A percentile compares a stretch with the other conserved stretches of the same genome.
phyloP scores from a whole-genome alignment of 2,329 filamentous ascomycete species.

The Hysterium pulicare region DNA sequence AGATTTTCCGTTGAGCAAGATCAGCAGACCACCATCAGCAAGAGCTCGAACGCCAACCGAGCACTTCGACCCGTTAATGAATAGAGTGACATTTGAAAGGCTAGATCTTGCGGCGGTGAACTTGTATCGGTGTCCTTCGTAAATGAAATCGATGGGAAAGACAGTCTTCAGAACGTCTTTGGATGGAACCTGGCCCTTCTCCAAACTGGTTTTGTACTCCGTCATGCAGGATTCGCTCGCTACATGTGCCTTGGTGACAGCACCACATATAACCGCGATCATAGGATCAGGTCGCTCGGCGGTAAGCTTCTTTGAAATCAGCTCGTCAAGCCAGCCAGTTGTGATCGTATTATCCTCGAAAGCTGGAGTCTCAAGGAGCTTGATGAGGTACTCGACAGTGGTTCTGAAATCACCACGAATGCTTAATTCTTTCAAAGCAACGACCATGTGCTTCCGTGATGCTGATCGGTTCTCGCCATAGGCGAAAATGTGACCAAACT shows the following conservation, averaged over 20 bases:
- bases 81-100: constrained; percentile 90
- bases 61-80: constrained; percentile 98
- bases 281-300: constrained; percentile 92
- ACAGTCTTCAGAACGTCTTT: constrained; percentile 98
- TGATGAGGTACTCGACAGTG: constrained; percentile 98
- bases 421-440: constrained; percentile 96
- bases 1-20: constrained; percentile 85
- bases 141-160: constrained; percentile 97
- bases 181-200: constrained; percentile 95
- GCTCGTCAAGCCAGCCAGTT: constrained; percentile 96
- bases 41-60: constrained; percentile 88
- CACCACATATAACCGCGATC: constrained; percentile 92
- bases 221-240: constrained; percentile 85
- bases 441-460: constrained; percentile 98
- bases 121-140: constrained; percentile 94
- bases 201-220: constrained; percentile 83
- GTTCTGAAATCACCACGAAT: constrained; percentile 99
- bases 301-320: constrained; percentile 96
- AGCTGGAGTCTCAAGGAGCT: constrained; percentile 94
- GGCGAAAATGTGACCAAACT: constrained; percentile 99
- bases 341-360: constrained; percentile 99
- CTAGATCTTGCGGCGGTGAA: constrained; percentile 95
- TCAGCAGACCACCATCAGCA: constrained; percentile 87
- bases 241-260: constrained; percentile 89
- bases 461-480: constrained; percentile 97